phyloP scores from a whole-genome alignment of 2,329 filamentous ascomycete genomes.

The Mycogone perniciosa region DNA sequence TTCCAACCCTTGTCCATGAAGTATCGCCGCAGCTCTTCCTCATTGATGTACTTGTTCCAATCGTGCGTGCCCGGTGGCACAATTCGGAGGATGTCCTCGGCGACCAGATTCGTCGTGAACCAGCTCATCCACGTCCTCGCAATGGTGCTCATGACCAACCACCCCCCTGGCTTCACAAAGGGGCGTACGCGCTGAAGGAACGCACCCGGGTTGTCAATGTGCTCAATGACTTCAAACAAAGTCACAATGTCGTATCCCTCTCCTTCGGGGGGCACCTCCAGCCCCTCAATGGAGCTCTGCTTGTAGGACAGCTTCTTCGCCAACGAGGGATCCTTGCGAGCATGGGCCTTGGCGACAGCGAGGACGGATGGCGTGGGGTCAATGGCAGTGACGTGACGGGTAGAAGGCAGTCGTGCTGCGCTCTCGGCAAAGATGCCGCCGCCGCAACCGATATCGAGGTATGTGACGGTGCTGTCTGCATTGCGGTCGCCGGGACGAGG shows the following conservation, averaged over 20 bases:
- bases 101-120: conserved; percentile 86
- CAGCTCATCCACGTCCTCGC: conserved; percentile 83
- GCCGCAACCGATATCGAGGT: conserved; percentile 91
- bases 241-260: conserved; percentile 70
- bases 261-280: conserved; percentile 37
- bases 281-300: conserved; percentile 69
- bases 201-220: conserved; percentile 67
- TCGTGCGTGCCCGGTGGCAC: conserved; percentile 93
- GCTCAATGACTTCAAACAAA: conserved; percentile 92
- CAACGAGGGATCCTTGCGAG: conserved; percentile 65
- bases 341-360: conserved; percentile 68
- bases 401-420: conserved; percentile 61
- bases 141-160: conserved; percentile 90
- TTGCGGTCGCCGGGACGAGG: conserved; percentile 31
- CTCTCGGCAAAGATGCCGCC: conserved; percentile 94
- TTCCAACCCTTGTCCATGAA: conserved; percentile 54
- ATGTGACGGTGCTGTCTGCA: conserved; percentile 43
- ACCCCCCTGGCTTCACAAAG: conserved; percentile 84
- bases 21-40: conserved; percentile 61
- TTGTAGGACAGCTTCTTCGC: conserved; percentile 60
- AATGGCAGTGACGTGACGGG: conserved; percentile 63
- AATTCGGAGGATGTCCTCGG: conserved; percentile 79
- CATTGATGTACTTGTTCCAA: conserved; percentile 94
- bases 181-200: conserved; percentile 67
- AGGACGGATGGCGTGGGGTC: conserved; percentile 72